Evolutionary conservation across 2,329 filamentous ascomycete species (phyloP), one percentile per base, ranked within the genome.

Genomic region (Tolypocladium tundrense): DNA sequence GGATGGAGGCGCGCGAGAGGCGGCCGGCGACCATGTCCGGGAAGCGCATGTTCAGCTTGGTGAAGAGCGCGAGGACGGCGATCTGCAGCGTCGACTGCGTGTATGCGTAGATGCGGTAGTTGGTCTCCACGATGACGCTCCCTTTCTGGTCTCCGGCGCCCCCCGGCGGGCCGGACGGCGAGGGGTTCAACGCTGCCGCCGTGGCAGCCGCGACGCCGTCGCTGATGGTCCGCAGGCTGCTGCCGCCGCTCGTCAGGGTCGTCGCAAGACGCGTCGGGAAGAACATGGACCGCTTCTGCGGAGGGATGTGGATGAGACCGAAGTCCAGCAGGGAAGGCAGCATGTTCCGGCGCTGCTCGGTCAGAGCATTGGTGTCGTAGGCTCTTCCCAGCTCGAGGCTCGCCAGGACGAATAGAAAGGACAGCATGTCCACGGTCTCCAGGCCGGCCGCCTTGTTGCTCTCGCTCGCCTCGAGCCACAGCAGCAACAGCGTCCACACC

Each of bases 81-180:
- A 97, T 99, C 72, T 97, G 93, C 1, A 99, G 84, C 0, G 92
- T 90, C 0, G 91, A 96, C 40, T 88, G 88, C 8, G 95, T 97
- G 76, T 99, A 99, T 39, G 94, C 94, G 76, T 99, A 99, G 64
- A 99, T 77, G 33, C 94, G 89, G 76, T 97, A 97, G 75, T 99
- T 99, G 10, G 94, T 99, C 77, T 99, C 94, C 64, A 99, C 84
- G 67, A 99, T 92, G 69, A 99, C 91, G 76, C 91, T 94, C 61
- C 92, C 92, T 66, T 86, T 86, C 61, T 78, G 73, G 21, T 81
- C 76, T 56, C 72, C 67, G 35, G 58, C 67, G 31, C 72, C 66
- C 21, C 67, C 68, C 1, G 72, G 66, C 31, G 72, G 73, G 24
- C 71, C 63, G 48, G 69, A 71, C 21, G 83, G 58, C 65, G 64